These are phyloP conservation scores for Fremontodendron californicum DNA, from an alignment of 345 rosid genomes.

Conservation along the genomic window DNA sequence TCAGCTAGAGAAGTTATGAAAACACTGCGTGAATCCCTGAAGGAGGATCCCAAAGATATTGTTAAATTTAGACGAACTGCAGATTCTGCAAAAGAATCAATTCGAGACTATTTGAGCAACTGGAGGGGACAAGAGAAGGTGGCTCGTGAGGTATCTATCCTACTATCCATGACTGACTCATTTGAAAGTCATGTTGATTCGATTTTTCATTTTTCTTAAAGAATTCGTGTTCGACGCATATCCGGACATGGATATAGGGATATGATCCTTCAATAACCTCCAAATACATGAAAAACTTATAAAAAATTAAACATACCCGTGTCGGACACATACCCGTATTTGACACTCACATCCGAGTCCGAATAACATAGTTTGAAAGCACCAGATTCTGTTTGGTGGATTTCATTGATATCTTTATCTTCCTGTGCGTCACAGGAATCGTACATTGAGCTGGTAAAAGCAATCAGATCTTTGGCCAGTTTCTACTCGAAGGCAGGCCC, in stretches of 20 bases:
- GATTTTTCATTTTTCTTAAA: no score
- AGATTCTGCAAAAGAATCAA: conserved; percentile 89
- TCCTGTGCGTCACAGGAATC: conserved; percentile 60
- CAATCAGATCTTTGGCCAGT: conserved; percentile 58
- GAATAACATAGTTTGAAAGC: no score
- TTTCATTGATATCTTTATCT: background rate
- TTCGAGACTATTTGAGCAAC: conserved; percentile 66
- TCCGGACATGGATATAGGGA: no score
- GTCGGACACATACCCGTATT: no score
- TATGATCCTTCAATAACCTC: no score
- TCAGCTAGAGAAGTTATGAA: conserved; percentile 82
- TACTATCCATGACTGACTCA: background rate
- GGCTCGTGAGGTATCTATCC: conserved; percentile 41
- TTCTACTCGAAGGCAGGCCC: conserved; percentile 90
- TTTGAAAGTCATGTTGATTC: no score
- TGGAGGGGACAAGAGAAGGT: conserved; percentile 74
- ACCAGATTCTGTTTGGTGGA: background rate
- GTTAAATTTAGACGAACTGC: conserved; percentile 76
- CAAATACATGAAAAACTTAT: no score
- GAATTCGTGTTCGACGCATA: no score
- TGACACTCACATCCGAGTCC: no score
- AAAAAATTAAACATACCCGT: no score
- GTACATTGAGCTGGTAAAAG: conserved; percentile 67
- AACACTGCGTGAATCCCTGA: conserved; percentile 65
- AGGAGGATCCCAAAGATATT: conserved; percentile 73